A percentile compares a stretch with the other conserved stretches of the same genome.
Conservation (phyloP, 805 yeast genomes). For the Saturnispora silvae region DNA sequence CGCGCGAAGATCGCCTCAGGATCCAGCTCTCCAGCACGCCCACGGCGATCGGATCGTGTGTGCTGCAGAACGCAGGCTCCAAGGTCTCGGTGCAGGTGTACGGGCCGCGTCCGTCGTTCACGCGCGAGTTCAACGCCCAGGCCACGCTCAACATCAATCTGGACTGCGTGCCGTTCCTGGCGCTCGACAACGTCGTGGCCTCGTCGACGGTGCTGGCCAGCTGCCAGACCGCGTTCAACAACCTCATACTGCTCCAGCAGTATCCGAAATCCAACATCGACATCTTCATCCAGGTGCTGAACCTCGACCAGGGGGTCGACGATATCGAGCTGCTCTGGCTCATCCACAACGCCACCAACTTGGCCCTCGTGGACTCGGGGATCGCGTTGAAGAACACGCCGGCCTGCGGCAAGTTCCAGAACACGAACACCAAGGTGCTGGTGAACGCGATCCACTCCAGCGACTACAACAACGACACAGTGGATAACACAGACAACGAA, state of each 20-base stretch:
- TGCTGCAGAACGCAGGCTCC: conserved; percentile 55
- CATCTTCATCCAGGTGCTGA: conserved; percentile 58
- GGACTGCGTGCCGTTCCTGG: conserved; percentile 12
- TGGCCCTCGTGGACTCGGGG: conserved; percentile 79
- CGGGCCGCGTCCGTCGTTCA: conserved; percentile 73
- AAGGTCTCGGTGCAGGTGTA: conserved; percentile 61
- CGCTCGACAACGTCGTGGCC: conserved; percentile 23
- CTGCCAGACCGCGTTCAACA: conserved; percentile 31
- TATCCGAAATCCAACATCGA: conserved; percentile 90
- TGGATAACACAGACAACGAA: conserved; percentile 30
- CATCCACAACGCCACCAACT: conserved; percentile 49
- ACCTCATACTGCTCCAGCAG: conserved; percentile 44
- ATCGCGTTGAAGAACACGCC: conserved; percentile 73
- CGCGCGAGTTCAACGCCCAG: conserved; percentile 24
- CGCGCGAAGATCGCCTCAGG: conserved; percentile 28
- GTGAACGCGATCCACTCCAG: conserved; percentile 27
- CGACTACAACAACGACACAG: conserved; percentile 8
- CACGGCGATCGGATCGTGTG: conserved; percentile 63
- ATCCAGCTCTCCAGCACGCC: conserved; percentile 52
- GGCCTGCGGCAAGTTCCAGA: conserved; percentile 37
- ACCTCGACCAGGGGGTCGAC: conserved; percentile 28
- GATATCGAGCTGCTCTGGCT: conserved; percentile 30
- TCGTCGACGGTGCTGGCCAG: conserved; percentile 22
- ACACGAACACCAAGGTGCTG: conserved; percentile 13
- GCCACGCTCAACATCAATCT: conserved; percentile 21